Percentiles rank a stretch among this genome's conserved stretches.
Evolutionary conservation across 2,329 filamentous ascomycete genomes (phyloP).

Genomic region (Trichoderma polysporum): DNA sequence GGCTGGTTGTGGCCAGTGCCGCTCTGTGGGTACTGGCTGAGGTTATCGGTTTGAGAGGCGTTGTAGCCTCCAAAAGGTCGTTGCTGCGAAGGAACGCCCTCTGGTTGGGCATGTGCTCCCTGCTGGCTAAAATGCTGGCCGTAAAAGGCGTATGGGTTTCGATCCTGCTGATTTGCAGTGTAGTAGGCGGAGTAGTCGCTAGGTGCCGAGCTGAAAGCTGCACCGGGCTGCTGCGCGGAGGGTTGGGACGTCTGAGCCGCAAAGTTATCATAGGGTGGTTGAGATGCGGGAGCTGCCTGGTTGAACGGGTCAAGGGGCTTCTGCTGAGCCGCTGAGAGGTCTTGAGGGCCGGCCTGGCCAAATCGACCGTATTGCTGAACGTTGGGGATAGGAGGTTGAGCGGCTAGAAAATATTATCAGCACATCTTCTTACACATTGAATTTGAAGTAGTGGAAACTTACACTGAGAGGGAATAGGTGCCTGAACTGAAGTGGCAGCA

Average conservation of each 20-base stretch:
- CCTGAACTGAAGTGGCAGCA: conserved; percentile 28
- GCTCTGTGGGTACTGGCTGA: conserved; percentile 72
- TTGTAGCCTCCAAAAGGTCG: conserved; percentile 77
- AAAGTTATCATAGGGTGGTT: conserved; percentile 62
- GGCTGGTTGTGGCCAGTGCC: conserved; percentile 56
- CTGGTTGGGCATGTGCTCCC: conserved; percentile 66
- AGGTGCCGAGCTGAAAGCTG: conserved; percentile 70
- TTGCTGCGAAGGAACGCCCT: conserved; percentile 67
- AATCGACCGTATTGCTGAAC: conserved; percentile 71
- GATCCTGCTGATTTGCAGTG: conserved; percentile 69
- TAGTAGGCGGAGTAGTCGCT: conserved; percentile 86
- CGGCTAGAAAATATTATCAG: conserved; percentile 25
- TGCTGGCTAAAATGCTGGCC: conserved; percentile 58
- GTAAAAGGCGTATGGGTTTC: conserved; percentile 81
- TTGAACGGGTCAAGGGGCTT: conserved; percentile 88
- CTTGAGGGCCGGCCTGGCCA: conserved; percentile 60
- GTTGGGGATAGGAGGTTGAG: conserved; percentile 55
- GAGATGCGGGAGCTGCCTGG: conserved; percentile 61
- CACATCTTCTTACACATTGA: not conserved
- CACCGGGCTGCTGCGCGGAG: conserved; percentile 58
- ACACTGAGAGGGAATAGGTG: conserved; percentile 33
- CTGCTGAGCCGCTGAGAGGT: conserved; percentile 58
- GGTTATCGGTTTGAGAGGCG: conserved; percentile 61
- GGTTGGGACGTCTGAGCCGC: conserved; percentile 60
- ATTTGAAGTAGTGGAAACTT: conserved; percentile 14